phyloP scores from a whole-genome alignment of 2,329 filamentous ascomycete species.

The Blumeria graminis region DNA sequence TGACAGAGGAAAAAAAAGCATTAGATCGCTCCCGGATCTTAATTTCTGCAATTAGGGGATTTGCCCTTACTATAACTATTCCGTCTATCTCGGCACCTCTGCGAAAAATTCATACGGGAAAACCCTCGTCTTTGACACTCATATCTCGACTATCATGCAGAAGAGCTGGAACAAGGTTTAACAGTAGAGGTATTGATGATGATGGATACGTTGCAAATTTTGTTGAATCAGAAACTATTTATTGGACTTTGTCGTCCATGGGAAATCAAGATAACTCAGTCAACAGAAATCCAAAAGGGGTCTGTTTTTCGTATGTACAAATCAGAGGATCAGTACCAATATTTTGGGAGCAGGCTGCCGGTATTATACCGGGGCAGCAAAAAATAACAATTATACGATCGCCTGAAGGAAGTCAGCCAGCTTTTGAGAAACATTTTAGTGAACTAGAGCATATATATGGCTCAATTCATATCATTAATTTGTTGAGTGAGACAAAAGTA shows the following conservation, averaged over 20 bases:
- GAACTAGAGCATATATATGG: constrained; percentile 71
- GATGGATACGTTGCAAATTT: constrained; percentile 96
- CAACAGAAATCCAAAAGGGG: constrained; percentile 20
- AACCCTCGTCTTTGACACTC: constrained; percentile 65
- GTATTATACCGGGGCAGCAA: constrained; percentile 73
- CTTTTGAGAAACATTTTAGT: constrained; percentile 88
- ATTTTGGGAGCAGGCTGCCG: constrained; percentile 89
- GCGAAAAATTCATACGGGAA: constrained; percentile 36
- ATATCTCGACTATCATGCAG: constrained; percentile 80
- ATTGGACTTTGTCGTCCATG: constrained; percentile 34
- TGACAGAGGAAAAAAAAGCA: constrained; percentile 46
- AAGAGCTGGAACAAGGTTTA: constrained; percentile 84
- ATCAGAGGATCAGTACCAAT: constrained; percentile 80
- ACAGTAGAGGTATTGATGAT: constrained; percentile 90
- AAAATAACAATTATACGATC: constrained; percentile 84
- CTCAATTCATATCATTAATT: constrained; percentile 74
- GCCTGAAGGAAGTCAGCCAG: constrained; percentile 71
- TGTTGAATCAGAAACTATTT: constrained; percentile 90
- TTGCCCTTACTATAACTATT: constrained; percentile 68
- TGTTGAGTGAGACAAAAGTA: constrained; percentile 73
- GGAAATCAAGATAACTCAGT: constrained; percentile 2
- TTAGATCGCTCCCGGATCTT: constrained; percentile 75
- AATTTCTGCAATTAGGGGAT: constrained; percentile 83
- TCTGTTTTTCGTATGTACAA: constrained; percentile 84
- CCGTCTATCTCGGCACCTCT: constrained; percentile 53